Base-by-base conservation (phyloP, 805 yeast genomes). In the Yarrowia sp. region DNA sequence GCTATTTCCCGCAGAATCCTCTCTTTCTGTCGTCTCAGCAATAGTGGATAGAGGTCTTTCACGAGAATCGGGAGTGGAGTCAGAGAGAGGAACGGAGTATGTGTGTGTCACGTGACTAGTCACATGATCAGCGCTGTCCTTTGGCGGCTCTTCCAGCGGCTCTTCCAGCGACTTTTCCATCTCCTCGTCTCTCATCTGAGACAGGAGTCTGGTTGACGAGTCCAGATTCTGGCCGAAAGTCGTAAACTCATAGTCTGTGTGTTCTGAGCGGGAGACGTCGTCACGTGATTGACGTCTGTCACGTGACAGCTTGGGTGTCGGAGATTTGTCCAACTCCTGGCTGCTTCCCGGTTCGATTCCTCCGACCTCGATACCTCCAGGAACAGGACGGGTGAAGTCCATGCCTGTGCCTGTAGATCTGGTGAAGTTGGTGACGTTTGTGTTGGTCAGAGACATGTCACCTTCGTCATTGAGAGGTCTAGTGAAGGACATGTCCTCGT, bases 361-460 rank as follows among this genome's bases (percentile, higher is more conserved):
- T 9, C 56, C 56, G 9, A 42, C 45, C 9, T 45, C 36, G 1
- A 61, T 42, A 2, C 55, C 67, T 7, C 67, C 67, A 16, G 64
- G 64, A 32, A 61, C 67, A 16, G 67, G 67, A 8, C 67, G 67
- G 8, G 67, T 42, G 9, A 40, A 53, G 19, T 53, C 59, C 45
- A 53, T 53, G 0, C 45, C 58, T 1, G 52, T 48, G 16, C 36
- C 53, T 32, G 53, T 49, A 3, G 53, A 49, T 3, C 53, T 19
- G 0, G 50, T 46, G 48, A 16, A 5, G 48, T 43, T 42, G 50
- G 50, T 46, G 36, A 26, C 1, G 12, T 26, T 49, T 16, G 53
- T 49, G 53, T 49, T 49, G 38, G 53, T 49, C 40, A 49, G 32
- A 3, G 52, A 48, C 52, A 26, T 48, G 36, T 48, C 19, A 1